These are phyloP conservation scores for Helminthosporium solani DNA, from an alignment of 2,329 filamentous ascomycete species.

Conservation along the genomic window DNA sequence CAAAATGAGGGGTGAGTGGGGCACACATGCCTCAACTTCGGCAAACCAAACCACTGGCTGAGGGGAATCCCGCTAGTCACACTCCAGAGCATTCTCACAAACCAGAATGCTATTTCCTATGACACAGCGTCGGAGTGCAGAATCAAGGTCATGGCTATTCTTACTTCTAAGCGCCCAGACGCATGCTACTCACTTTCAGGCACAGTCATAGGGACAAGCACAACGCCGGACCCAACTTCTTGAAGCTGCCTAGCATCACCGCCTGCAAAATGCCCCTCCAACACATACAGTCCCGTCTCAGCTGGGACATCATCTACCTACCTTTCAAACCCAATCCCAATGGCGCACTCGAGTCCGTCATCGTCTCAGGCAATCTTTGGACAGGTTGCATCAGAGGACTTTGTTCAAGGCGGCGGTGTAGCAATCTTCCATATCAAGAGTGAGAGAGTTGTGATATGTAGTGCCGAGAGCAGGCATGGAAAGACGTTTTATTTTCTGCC, in stretches of 20 bases:
- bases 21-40: no score
- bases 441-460: constrained; percentile 51
- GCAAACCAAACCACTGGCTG: no score
- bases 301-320: neutral
- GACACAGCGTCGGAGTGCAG: neutral
- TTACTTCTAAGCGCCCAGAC: neutral
- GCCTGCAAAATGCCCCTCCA: neutral
- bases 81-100: neutral
- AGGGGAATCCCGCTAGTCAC: no score
- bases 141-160: neutral
- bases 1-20: no score
- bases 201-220: neutral
- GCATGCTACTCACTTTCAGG: neutral
- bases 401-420: constrained; percentile 43
- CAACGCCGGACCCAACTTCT: neutral
- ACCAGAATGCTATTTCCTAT: neutral
- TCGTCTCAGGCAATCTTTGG: constrained; percentile 21
- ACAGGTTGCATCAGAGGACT: constrained; percentile 30
- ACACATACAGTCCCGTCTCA: neutral
- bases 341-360: constrained; percentile 1
- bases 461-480: constrained; percentile 39
- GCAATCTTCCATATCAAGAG: constrained; percentile 54
- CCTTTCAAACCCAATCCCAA: neutral
- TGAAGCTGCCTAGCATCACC: constrained; percentile 2
- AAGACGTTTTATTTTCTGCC: constrained; percentile 50